Evolutionary conservation across 768 basidiomycete genomes (phyloP), one percentile per base, ranked within the genome.

Genomic region (Mycena sanguinolenta): DNA sequence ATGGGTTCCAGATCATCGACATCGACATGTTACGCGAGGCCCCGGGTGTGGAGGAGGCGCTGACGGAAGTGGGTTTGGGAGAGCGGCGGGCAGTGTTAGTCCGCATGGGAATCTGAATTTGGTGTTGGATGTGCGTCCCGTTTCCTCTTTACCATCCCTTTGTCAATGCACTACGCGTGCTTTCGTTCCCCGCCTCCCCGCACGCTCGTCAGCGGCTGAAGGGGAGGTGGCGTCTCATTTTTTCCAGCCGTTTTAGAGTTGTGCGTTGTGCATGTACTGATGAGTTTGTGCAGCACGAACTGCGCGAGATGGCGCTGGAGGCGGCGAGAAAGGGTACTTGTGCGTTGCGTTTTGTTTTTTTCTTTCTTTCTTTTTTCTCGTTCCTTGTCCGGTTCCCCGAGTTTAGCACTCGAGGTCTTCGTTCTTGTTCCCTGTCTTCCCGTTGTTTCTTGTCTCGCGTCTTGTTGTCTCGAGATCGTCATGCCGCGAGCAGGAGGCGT

Each of bases 51-150:
- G 77, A 85, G 60, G 67, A 79, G 7, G 76, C 75, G 23, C 74
- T 89, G 2, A 86, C 87, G 0, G 81, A n/a, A n/a, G n/a, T n/a
- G n/a, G n/a, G n/a, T n/a, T n/a, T n/a, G n/a, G n/a, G n/a, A n/a
- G n/a, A n/a, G n/a, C n/a, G n/a, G n/a, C n/a, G n/a, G 12, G 87
- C 87, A 6, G 81, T 85, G 0, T 87, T 89, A 84, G 81, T n/a
- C 86, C 87, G 7, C 83, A 86, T 67, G 87, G 87, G 63, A 84
- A 79, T 58, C 87, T 87, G 3, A 82, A 82, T 60, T 67, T 85
- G 32, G 77, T 79, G 12, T 76, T 81, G 0, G 80, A 84, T 38
- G 70, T 72, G 57, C 10, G 69, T 58, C 14, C 10, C 8, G 39
- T 46, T 52, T 53, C 38, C n/a, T 46, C n/a, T n/a, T n/a, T n/a